These are phyloP conservation scores for Colletotrichum eremochloae DNA, from an alignment of 2,329 filamentous ascomycete genomes.

Conservation along the genomic window DNA sequence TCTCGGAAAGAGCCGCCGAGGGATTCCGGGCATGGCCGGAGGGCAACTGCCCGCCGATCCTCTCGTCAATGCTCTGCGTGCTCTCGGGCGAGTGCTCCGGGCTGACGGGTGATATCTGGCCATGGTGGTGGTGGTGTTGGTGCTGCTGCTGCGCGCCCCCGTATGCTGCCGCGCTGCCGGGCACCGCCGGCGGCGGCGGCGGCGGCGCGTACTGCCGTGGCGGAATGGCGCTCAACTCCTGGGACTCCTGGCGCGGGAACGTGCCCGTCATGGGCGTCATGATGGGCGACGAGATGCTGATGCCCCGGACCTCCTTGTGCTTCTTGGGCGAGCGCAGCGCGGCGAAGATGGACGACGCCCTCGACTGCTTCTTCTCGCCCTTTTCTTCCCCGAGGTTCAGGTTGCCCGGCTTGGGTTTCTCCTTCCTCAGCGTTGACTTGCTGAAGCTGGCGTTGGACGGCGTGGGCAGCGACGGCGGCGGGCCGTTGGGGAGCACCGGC, in stretches of 20 bases:
- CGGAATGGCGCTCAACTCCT: conserved; percentile 70
- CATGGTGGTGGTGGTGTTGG: conserved; percentile 40
- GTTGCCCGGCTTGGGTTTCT: conserved; percentile 62
- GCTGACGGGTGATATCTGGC: conserved; percentile 58
- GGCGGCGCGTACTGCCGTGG: conserved; percentile 70
- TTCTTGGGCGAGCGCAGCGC: conserved; percentile 72
- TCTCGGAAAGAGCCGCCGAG: conserved; percentile 53
- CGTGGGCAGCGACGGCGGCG: conserved; percentile 45
- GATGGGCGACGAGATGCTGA: conserved; percentile 75
- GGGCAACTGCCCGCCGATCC: conserved; percentile 59
- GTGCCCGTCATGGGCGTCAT: conserved; percentile 73
- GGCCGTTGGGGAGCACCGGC: conserved; percentile 51
- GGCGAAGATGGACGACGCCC: conserved; percentile 70
- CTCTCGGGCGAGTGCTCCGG: conserved; percentile 63
- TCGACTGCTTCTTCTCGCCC: conserved; percentile 65
- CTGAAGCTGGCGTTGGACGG: conserved; percentile 51
- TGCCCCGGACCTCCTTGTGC: conserved; percentile 63
- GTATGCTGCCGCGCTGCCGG: conserved; percentile 61
- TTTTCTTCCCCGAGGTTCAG: conserved; percentile 61
- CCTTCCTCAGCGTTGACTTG: conserved; percentile 55
- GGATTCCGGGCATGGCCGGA: conserved; percentile 53
- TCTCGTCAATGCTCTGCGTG: conserved; percentile 69
- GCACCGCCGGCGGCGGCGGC: conserved; percentile 68
- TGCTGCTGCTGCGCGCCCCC: conserved; percentile 43
- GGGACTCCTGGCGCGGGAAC: conserved; percentile 67